Conservation (phyloP, 2,329 filamentous ascomycete genomes). For the Fusarium stilboides region DNA sequence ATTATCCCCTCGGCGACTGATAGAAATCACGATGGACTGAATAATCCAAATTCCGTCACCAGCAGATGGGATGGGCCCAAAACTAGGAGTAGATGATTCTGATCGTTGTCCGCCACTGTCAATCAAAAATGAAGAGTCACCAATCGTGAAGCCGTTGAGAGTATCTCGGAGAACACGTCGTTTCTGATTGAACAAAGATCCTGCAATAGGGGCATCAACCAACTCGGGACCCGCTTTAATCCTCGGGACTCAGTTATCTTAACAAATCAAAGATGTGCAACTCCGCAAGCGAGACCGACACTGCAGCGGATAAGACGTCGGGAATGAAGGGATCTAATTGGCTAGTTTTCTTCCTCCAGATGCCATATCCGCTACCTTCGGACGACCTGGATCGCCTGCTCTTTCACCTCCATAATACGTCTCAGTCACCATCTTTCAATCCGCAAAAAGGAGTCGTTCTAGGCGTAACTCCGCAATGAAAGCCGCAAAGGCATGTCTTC, state of each 20-base stretch:
- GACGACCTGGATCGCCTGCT: background rate
- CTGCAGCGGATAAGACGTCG: background rate
- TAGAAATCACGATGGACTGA: no score
- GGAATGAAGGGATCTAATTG: background rate
- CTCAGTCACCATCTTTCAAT: background rate
- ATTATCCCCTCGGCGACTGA: no score
- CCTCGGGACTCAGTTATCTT: no score
- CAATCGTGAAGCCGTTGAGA: background rate
- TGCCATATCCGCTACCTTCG: background rate
- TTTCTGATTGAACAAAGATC: background rate
- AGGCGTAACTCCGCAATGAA: constrained; percentile 3
- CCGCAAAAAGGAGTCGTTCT: background rate
- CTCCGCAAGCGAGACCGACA: constrained; percentile 3
- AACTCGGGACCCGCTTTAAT: no score
- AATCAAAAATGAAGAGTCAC: background rate
- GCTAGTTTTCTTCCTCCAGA: background rate
- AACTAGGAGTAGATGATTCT: background rate
- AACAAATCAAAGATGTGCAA: background rate
- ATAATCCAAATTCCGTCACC: background rate
- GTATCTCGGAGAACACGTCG: background rate
- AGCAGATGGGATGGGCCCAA: background rate
- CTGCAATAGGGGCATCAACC: no score
- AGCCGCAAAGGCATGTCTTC: constrained; percentile 5
- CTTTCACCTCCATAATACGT: background rate
- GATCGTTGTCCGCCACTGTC: background rate